Evolutionary conservation across 148 eudicot genomes (phyloP).

Genomic region (Vaccinium corymbosum): DNA sequence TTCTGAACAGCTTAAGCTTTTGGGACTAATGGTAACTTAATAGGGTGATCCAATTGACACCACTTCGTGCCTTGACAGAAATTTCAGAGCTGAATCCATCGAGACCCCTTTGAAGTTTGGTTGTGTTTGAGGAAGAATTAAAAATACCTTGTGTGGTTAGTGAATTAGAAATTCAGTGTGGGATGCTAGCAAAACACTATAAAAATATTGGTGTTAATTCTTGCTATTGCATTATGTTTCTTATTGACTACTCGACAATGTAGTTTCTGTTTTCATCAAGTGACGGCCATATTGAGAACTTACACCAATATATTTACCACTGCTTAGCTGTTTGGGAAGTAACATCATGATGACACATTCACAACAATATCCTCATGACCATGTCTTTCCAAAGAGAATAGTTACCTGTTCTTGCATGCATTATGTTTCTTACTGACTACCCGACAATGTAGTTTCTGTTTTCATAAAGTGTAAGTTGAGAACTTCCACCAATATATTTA

Average conservation of each 20-base stretch:
- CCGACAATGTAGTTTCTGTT: background rate
- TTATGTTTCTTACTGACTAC: background rate
- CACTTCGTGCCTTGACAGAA: background rate
- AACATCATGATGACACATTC: no score
- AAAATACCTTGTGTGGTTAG: background rate
- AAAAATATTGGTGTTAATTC: background rate
- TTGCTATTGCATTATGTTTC: background rate
- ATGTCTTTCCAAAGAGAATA: no score
- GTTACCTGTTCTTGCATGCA: background rate
- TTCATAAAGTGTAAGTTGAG: background rate
- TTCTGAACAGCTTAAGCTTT: no score
- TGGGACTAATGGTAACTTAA: no score
- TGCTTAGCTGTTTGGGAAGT: background rate
- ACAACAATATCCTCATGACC: no score
- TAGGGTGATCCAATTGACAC: background rate
- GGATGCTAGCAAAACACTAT: background rate
- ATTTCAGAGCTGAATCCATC: background rate
- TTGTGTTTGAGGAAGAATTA: background rate
- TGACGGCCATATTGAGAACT: background rate
- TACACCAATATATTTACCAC: background rate
- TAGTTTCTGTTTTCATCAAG: background rate
- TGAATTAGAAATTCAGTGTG: background rate
- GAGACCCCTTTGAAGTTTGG: background rate
- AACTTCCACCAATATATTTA: background rate
- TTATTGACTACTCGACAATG: background rate